These are phyloP conservation scores for Cubamyces lactineus DNA, from an alignment of 768 basidiomycete genomes.

Conservation along the genomic window DNA sequence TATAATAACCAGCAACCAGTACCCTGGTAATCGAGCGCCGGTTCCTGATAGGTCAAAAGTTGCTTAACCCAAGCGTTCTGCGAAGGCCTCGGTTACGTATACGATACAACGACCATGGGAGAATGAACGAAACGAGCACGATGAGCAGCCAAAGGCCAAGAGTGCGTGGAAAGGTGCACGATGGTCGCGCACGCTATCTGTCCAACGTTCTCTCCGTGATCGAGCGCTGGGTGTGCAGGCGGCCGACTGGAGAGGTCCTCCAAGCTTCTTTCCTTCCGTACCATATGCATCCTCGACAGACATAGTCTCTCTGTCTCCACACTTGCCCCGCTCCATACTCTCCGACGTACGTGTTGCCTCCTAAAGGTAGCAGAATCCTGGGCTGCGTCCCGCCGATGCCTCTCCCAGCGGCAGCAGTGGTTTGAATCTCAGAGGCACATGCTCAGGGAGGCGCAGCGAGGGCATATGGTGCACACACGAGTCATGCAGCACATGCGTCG, in stretches of 20 bases:
- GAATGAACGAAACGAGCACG: background rate
- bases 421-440: slow-evolving; percentile 3
- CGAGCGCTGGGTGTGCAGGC: too few species aligned
- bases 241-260: too few species aligned
- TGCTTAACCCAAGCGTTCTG: background rate
- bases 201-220: too few species aligned
- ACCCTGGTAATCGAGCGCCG: too few species aligned
- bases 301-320: too few species aligned
- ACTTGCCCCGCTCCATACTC: too few species aligned
- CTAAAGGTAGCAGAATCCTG: background rate
- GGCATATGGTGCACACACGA: slow-evolving; percentile 11
- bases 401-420: background rate
- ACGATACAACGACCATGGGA: background rate
- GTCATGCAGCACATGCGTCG: slow-evolving; percentile 8
- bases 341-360: background rate
- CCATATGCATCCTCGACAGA: too few species aligned
- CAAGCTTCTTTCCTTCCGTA: too few species aligned
- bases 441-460: slow-evolving; percentile 2
- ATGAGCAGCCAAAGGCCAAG: too few species aligned
- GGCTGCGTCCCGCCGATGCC: background rate
- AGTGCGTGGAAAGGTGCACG: too few species aligned
- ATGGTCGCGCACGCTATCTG: too few species aligned
- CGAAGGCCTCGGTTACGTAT: background rate
- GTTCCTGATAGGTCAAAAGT: slow-evolving; percentile 11
- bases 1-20: too few species aligned